Percentiles rank a stretch among this genome's conserved stretches.
These are phyloP conservation scores for Arabidopsis hybrid DNA, from an alignment of 441 rosid genomes.

Conservation along the genomic window DNA sequence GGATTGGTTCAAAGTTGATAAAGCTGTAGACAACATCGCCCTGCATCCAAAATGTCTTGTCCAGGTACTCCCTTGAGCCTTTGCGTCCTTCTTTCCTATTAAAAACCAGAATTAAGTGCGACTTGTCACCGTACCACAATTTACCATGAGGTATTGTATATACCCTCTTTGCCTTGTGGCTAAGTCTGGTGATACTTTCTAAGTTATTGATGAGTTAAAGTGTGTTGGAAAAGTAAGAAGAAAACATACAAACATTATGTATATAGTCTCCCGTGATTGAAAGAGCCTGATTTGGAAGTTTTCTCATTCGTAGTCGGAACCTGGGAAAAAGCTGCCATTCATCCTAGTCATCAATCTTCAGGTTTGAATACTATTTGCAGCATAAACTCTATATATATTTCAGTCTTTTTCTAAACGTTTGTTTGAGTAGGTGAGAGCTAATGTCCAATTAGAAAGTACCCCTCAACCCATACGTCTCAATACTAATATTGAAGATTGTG, in stretches of 20 bases:
- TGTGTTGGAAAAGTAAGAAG: slow-evolving; percentile 6
- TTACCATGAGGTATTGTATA: slow-evolving; percentile 4
- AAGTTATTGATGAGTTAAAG: slow-evolving; percentile 20
- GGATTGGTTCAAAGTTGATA: slow-evolving; percentile 94
- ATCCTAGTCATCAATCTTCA: slow-evolving; percentile 88
- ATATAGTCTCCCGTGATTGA: slow-evolving; percentile 4
- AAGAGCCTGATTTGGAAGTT: slow-evolving; percentile 36
- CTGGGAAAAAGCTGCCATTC: slow-evolving; percentile 93
- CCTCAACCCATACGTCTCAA: slow-evolving; percentile 2
- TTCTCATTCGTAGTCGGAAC: slow-evolving; percentile 72
- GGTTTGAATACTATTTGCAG: slow-evolving; percentile 52
- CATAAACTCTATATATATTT: slow-evolving; percentile 20
- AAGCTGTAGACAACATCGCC: slow-evolving; percentile 68
- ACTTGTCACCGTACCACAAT: slow-evolving; percentile 7
- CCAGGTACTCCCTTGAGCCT: slow-evolving; percentile 64
- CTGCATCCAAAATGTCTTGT: slow-evolving; percentile 86
- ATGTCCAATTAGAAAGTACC: slow-evolving; percentile 15
- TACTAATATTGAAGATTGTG: slow-evolving; percentile 1
- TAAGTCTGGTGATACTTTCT: slow-evolving; percentile 10
- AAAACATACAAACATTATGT: slow-evolving; percentile 7
- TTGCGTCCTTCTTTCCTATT: slow-evolving; percentile 1
- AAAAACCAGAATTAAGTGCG: background rate
- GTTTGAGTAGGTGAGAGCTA: background rate
- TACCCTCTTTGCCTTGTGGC: slow-evolving; percentile 18
- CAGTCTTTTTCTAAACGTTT: background rate